A percentile compares a stretch with the other conserved stretches of the same genome.
phyloP scores from a whole-genome alignment of 140 eudicot species.

The Ambrosia hybrid region DNA sequence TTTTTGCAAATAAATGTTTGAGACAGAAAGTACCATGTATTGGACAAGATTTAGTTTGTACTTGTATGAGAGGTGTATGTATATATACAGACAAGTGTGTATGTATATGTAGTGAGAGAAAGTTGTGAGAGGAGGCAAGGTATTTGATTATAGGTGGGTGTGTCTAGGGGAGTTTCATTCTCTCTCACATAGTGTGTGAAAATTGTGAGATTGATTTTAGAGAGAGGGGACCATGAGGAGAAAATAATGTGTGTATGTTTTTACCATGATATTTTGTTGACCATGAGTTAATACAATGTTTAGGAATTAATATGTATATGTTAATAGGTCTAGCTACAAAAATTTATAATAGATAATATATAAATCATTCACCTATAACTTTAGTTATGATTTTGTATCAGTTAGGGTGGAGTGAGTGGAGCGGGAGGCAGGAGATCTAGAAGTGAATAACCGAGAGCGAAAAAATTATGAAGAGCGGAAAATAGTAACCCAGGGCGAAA shows the following conservation, averaged over 20 bases:
- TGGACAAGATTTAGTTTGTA: constrained; percentile 35
- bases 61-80: constrained; percentile 27
- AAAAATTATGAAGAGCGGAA: too few relatives aligned
- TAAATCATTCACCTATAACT: too few relatives aligned
- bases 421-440: too few relatives aligned
- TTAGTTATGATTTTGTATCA: too few relatives aligned
- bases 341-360: too few relatives aligned
- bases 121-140: constrained; percentile 30
- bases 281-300: too few relatives aligned
- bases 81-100: constrained; percentile 28
- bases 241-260: constrained; percentile 35
- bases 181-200: constrained; percentile 31
- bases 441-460: too few relatives aligned
- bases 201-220: constrained; percentile 10
- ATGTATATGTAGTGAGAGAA: constrained; percentile 25
- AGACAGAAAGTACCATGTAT: constrained; percentile 13
- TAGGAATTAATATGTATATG: too few relatives aligned
- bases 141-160: constrained; percentile 19
- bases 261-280: constrained; percentile 4
- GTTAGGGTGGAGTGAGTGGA: too few relatives aligned
- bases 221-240: constrained; percentile 36
- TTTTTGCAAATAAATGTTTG: background rate
- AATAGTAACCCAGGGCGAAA: too few relatives aligned
- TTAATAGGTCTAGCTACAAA: too few relatives aligned
- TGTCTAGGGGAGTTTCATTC: constrained; percentile 5